Conservation (phyloP, 345 rosid species). For the Sonneratia caseolaris region DNA sequence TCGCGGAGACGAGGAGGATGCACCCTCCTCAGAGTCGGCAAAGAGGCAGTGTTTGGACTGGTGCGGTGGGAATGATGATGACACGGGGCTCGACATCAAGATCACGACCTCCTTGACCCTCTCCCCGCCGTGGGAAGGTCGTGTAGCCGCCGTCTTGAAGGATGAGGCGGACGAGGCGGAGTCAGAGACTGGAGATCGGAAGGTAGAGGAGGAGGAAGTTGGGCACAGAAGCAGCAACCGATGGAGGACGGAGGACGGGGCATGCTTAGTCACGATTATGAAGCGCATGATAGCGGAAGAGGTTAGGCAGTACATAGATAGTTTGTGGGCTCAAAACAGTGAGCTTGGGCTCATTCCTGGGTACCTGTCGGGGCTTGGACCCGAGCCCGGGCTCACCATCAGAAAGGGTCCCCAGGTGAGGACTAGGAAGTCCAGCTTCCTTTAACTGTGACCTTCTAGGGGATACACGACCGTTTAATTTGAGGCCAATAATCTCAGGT, state of each 20-base stretch:
- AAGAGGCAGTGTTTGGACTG: slow-evolving; percentile 10
- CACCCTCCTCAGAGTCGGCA: slow-evolving; percentile 13
- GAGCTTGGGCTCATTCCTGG: not conserved
- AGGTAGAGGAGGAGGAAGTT: not conserved
- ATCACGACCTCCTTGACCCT: slow-evolving; percentile 33
- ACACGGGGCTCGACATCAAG: slow-evolving; percentile 2
- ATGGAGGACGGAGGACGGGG: slow-evolving; percentile 15
- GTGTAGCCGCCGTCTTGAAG: not conserved
- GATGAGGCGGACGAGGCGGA: not conserved
- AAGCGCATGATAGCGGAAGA: slow-evolving; percentile 44
- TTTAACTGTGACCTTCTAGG: too few species aligned
- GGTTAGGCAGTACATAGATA: slow-evolving; percentile 39
- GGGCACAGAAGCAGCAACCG: not conserved
- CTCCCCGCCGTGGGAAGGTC: slow-evolving; percentile 36
- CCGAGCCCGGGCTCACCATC: too few species aligned
- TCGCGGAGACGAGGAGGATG: slow-evolving; percentile 9
- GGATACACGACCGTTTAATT: too few species aligned
- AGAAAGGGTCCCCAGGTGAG: too few species aligned
- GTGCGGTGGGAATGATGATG: not conserved
- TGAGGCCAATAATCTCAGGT: too few species aligned
- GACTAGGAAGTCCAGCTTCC: too few species aligned
- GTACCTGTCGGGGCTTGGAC: too few species aligned
- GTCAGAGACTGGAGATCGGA: not conserved
- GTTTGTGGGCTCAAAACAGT: slow-evolving; percentile 14
- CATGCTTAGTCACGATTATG: slow-evolving; percentile 31